Evolutionary conservation across 2,329 filamentous ascomycete species (phyloP).

Genomic region (Epichloe brachyelytri): DNA sequence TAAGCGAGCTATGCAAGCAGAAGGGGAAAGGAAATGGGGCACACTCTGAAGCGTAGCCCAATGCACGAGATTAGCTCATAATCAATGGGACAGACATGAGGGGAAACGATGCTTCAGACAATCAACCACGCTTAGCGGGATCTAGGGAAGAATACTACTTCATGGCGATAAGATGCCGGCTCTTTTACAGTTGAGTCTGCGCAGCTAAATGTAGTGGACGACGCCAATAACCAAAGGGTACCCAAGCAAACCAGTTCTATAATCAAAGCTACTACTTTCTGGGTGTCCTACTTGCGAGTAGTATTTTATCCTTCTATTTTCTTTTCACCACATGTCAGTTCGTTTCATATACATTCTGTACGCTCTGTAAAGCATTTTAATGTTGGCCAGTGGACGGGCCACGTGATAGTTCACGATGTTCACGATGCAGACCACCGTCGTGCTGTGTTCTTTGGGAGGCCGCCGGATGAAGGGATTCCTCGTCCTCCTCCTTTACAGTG

Average conservation of each 20-base stretch:
- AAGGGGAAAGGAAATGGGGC: too few species aligned
- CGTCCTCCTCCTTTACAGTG: conserved; percentile 8
- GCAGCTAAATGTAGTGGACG: not conserved
- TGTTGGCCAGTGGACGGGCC: conserved; percentile 10
- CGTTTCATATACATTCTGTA: not conserved
- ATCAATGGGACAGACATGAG: not conserved
- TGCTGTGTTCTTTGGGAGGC: conserved; percentile 4
- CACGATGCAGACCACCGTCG: not conserved
- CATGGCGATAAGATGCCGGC: not conserved
- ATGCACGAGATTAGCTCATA: not conserved
- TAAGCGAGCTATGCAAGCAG: conserved; percentile 17
- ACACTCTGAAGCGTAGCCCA: too few species aligned
- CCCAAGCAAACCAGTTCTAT: not conserved
- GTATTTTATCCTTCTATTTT: not conserved
- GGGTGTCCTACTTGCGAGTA: not conserved
- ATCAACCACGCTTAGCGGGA: too few species aligned
- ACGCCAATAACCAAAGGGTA: not conserved
- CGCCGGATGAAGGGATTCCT: conserved; percentile 7
- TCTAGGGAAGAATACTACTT: not conserved
- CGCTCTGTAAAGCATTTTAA: not conserved
- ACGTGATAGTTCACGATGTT: conserved; percentile 1
- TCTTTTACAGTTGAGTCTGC: not conserved
- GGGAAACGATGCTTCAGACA: too few species aligned
- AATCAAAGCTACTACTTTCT: not conserved
- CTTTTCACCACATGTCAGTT: not conserved